Evolutionary conservation across 23 red algal genomes (phyloP).

Genomic region (Gracilaria gracilis): DNA sequence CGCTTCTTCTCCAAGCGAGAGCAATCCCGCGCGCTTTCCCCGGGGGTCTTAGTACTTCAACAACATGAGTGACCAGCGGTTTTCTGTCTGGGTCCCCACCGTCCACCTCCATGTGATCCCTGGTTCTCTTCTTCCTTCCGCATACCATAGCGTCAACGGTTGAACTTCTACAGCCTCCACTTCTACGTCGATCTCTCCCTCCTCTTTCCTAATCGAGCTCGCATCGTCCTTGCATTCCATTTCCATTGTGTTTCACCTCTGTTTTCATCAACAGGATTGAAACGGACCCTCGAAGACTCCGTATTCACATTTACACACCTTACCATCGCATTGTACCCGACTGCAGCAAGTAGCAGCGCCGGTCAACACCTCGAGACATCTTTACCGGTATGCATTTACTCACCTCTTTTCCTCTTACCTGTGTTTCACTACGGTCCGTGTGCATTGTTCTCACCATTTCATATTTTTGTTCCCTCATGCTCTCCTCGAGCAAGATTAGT

Average conservation of each 20-base stretch:
- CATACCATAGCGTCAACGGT: too few relatives aligned
- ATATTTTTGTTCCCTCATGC: not conserved
- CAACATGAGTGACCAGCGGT: not conserved
- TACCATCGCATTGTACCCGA: too few relatives aligned
- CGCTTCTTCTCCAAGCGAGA: not conserved
- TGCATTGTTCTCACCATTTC: not conserved
- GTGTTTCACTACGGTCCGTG: not conserved
- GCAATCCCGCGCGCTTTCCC: not conserved
- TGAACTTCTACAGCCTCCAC: too few relatives aligned
- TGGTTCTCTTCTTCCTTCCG: not conserved
- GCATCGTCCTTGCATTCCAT: too few relatives aligned
- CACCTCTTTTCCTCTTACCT: not conserved
- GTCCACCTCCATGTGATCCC: not conserved
- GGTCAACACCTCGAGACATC: not conserved
- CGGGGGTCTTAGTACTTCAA: not conserved
- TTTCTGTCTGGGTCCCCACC: too few relatives aligned
- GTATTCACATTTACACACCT: too few relatives aligned
- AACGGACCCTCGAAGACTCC: too few relatives aligned
- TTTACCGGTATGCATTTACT: not conserved
- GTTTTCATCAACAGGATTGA: too few relatives aligned
- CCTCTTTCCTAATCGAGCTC: too few relatives aligned
- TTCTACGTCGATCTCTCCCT: too few relatives aligned
- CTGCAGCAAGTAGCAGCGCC: too few relatives aligned
- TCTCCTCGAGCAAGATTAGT: not conserved
- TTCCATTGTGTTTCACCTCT: too few relatives aligned